phyloP scores from a whole-genome alignment of 352 stramenopile species.

The Pythium rishiriense region DNA sequence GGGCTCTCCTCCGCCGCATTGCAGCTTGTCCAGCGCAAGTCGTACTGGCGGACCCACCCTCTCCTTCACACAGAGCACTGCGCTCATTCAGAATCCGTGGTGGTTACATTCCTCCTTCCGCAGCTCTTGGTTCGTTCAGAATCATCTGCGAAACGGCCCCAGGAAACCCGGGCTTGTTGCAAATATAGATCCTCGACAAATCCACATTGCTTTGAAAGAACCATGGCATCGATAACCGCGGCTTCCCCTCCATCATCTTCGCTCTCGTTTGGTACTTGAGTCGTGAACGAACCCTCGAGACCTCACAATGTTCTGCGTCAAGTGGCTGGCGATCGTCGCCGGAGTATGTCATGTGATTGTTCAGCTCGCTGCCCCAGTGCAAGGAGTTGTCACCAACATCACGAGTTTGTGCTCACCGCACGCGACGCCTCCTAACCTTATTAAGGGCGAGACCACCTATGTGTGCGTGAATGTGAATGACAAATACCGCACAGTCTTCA shows the following conservation, averaged over 20 bases:
- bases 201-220: not conserved
- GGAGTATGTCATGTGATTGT: constrained; percentile 1
- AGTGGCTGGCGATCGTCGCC: not conserved
- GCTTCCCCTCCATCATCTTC: not conserved
- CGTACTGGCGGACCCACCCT: too few relatives aligned
- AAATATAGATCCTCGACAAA: constrained; percentile 3
- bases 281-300: constrained; percentile 1
- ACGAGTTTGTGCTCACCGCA: constrained; percentile 65
- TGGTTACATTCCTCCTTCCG: constrained; percentile 15
- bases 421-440: constrained; percentile 42
- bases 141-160: not conserved
- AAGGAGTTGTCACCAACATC: constrained; percentile 43
- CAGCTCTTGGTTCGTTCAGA: not conserved
- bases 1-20: too few relatives aligned
- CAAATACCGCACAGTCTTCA: constrained; percentile 74
- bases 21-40: too few relatives aligned
- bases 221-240: not conserved
- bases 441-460: constrained; percentile 64
- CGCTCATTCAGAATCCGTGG: constrained; percentile 3
- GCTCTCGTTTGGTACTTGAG: not conserved
- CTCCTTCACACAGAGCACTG: too few relatives aligned
- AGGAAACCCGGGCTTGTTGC: not conserved
- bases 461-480: constrained; percentile 83
- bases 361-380: not conserved
- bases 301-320: constrained; percentile 2